Evolutionary conservation across 208 protist genomes (phyloP).

Genomic region (Acanthamoeba castellanii): DNA sequence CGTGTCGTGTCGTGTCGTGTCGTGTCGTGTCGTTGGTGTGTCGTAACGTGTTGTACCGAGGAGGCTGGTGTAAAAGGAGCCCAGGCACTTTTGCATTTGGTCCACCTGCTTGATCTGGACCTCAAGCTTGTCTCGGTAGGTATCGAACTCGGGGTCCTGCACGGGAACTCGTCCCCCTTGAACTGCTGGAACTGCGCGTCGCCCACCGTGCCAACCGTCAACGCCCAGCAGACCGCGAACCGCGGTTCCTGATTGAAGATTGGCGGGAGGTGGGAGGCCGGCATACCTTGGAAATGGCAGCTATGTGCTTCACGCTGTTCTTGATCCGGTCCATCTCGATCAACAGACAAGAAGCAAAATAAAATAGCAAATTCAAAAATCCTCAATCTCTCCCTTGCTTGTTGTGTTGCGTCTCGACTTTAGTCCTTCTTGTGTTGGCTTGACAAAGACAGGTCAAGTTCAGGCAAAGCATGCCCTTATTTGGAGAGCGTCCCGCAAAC

Average conservation of each 20-base stretch:
- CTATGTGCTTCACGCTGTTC: not conserved
- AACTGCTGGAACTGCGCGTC: not conserved
- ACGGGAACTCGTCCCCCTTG: not conserved
- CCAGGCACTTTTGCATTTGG: not conserved
- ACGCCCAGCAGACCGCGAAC: no score
- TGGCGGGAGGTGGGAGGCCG: not conserved
- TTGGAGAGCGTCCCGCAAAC: no score
- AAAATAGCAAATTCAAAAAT: not conserved
- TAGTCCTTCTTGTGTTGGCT: no score
- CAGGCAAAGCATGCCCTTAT: no score
- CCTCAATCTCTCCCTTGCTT: no score
- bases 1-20: not conserved
- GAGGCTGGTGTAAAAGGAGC: not conserved
- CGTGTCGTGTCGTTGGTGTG: not conserved
- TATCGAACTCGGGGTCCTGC: not conserved
- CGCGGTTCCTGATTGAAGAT: not conserved
- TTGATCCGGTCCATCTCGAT: not conserved
- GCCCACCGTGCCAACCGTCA: no score
- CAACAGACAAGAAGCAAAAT: not conserved
- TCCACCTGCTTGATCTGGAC: slow-evolving; percentile 34
- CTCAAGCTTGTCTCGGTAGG: not conserved
- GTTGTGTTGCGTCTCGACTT: no score
- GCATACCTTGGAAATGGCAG: not conserved
- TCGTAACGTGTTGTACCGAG: not conserved
- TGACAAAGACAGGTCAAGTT: no score